Evolutionary conservation across 225 moss, liverwort and hornwort species (phyloP).

Genomic region (Sphagnum tenellum): DNA sequence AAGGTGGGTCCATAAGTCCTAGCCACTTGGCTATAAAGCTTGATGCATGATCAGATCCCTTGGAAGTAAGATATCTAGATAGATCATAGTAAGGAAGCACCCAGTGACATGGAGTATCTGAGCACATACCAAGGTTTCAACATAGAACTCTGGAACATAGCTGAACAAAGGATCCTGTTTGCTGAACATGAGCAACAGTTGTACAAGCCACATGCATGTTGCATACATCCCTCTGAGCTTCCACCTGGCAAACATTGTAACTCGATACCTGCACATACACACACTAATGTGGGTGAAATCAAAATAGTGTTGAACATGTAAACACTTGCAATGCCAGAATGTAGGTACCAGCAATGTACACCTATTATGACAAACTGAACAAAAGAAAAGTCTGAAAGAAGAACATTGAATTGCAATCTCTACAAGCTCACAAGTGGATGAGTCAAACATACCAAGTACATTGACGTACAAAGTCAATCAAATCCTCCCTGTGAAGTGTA

Average conservation of each 20-base stretch:
- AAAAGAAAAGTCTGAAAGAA: background rate
- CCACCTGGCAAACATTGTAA: constrained; percentile 49
- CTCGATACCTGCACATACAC: constrained; percentile 27
- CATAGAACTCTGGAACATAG: constrained; percentile 49
- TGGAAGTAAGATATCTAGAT: no score
- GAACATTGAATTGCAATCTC: no score
- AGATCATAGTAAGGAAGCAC: no score
- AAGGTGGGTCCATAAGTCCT: no score
- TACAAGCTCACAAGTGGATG: background rate
- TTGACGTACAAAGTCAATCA: background rate
- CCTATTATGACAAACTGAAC: background rate
- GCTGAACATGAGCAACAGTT: constrained; percentile 47
- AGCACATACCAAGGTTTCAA: constrained; percentile 41
- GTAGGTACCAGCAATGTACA: no score
- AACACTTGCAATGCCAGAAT: no score
- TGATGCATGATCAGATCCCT: no score
- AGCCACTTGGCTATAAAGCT: no score
- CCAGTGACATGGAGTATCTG: no score
- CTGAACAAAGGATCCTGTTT: constrained; percentile 41
- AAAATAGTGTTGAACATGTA: no score
- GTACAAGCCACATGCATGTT: constrained; percentile 56
- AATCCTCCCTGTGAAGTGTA: background rate
- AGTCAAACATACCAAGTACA: background rate
- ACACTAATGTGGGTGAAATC: background rate
- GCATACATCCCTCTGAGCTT: constrained; percentile 61